phyloP scores from a whole-genome alignment of 352 stramenopile species.

The Phytopythium delawarense region DNA sequence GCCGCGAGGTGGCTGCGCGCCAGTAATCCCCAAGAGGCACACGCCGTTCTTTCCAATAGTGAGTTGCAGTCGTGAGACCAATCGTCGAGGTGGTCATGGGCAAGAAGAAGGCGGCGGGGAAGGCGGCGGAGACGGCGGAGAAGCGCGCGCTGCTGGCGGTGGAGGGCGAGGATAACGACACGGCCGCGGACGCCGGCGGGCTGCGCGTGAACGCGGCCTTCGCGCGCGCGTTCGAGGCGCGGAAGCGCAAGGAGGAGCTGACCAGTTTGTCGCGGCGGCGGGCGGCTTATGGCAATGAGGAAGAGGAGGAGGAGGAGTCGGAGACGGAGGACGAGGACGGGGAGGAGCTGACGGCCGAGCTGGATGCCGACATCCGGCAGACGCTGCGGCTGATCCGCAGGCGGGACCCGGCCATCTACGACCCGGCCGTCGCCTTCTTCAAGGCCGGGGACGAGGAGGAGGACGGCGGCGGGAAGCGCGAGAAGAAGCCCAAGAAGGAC shows the following conservation, averaged over 20 bases:
- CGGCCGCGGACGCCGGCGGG: conserved; percentile 9
- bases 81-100: neutral
- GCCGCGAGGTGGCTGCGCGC: neutral
- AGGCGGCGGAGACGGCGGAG: neutral
- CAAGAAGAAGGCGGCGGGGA: neutral
- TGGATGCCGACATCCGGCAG: conserved; percentile 78
- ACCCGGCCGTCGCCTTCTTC: conserved; percentile 90
- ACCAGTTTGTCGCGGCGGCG: conserved; percentile 39
- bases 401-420: conserved; percentile 92
- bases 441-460: conserved; percentile 27
- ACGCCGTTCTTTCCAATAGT: neutral
- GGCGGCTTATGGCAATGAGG: conserved; percentile 8
- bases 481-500: conserved; percentile 23
- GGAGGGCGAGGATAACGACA: neutral
- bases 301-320: conserved; percentile 40
- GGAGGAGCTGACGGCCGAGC: conserved; percentile 62
- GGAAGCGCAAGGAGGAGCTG: conserved; percentile 83
- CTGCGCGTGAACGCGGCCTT: conserved; percentile 71
- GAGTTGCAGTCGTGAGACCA: too few species aligned
- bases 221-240: conserved; percentile 61
- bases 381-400: conserved; percentile 89
- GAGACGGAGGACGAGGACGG: conserved; percentile 83
- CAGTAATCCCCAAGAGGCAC: neutral
- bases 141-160: neutral
- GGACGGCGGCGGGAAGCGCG: conserved; percentile 15